phyloP scores from a whole-genome alignment of 2,329 filamentous ascomycete genomes.

The Diaporthe batatas region DNA sequence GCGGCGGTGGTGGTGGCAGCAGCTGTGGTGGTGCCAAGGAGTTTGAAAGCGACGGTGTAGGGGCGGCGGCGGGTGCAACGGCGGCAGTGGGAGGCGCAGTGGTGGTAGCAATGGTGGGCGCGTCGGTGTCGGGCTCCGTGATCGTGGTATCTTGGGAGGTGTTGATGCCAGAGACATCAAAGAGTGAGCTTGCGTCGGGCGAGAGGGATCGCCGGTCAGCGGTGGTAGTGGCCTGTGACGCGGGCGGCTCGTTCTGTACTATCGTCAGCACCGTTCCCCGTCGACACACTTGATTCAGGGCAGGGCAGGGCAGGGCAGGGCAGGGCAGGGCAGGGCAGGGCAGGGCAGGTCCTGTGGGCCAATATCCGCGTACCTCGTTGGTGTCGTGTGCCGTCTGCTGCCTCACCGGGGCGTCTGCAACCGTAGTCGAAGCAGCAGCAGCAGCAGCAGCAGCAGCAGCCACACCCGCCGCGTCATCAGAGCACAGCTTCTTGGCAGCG shows the following conservation, averaged over 20 bases:
- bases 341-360: no score
- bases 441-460: conserved; percentile 4
- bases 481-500: conserved; percentile 45
- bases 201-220: conserved; percentile 48
- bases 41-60: conserved; percentile 15
- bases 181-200: conserved; percentile 62
- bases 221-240: conserved; percentile 21
- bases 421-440: neutral
- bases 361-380: conserved; percentile 31
- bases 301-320: no score
- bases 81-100: conserved; percentile 22
- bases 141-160: conserved; percentile 62
- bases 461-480: conserved; percentile 38
- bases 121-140: conserved; percentile 61
- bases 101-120: conserved; percentile 42
- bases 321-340: no score
- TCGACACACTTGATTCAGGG: neutral
- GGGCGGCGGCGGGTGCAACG: conserved; percentile 19
- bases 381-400: conserved; percentile 16
- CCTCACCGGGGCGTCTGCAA: neutral
- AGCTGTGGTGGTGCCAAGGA: neutral
- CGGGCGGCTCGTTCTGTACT: conserved; percentile 38
- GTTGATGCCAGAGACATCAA: conserved; percentile 63
- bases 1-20: conserved; percentile 41
- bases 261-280: conserved; percentile 5